phyloP scores from a whole-genome alignment of 345 rosid genomes.

The Populus euphratica region DNA sequence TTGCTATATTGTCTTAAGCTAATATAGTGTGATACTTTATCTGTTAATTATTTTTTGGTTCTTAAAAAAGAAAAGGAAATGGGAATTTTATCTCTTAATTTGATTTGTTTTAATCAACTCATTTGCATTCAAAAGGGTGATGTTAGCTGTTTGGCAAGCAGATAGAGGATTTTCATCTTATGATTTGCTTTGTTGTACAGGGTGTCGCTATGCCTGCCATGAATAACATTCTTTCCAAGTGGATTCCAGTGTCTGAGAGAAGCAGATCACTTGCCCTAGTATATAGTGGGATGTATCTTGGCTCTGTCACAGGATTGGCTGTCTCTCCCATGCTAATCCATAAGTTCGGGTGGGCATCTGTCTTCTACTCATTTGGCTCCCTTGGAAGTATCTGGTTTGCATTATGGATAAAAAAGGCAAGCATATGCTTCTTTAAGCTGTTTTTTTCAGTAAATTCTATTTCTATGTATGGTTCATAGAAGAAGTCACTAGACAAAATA shows the following conservation, averaged over 20 bases:
- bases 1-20: not conserved
- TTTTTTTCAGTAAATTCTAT: not conserved
- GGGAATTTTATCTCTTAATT: not conserved
- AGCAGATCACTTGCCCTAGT: conserved; percentile 95
- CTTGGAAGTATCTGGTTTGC: conserved; percentile 91
- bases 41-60: no score
- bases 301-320: conserved; percentile 89
- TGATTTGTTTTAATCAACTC: not conserved
- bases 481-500: not conserved
- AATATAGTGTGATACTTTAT: no score
- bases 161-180: conserved; percentile 19
- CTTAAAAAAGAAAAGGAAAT: not conserved
- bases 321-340: conserved; percentile 79
- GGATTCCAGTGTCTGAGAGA: conserved; percentile 98
- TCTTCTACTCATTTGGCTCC: conserved; percentile 90
- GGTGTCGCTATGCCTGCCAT: conserved; percentile 99
- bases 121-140: not conserved
- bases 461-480: not conserved
- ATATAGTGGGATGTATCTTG: conserved; percentile 98
- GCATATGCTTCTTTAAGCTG: conserved; percentile 17
- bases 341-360: conserved; percentile 93
- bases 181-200: conserved; percentile 41
- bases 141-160: conserved; percentile 9
- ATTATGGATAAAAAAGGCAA: conserved; percentile 67
- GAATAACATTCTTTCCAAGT: conserved; percentile 93